phyloP scores from a whole-genome alignment of 2,329 filamentous ascomycete genomes.

The Aphanocladium album region DNA sequence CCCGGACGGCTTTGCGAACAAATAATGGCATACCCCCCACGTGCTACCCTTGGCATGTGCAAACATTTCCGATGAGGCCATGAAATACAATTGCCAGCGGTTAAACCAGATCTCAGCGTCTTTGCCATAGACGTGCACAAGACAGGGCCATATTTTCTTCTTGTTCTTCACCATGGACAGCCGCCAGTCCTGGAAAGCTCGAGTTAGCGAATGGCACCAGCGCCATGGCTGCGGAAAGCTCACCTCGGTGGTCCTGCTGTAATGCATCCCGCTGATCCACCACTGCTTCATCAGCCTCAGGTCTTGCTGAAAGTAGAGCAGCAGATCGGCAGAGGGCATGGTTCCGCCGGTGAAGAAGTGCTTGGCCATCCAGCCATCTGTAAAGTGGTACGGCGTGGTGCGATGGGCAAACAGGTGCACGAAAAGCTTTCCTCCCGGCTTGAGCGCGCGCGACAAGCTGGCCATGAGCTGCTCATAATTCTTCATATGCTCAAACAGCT shows the following conservation, averaged over 20 bases:
- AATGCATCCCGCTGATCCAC: conserved; percentile 66
- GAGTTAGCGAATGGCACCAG: conserved; percentile 1
- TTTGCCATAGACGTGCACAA: conserved; percentile 57
- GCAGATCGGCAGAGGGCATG: conserved; percentile 62
- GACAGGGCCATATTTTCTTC: conserved; percentile 52
- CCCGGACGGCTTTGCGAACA: conserved; percentile 53
- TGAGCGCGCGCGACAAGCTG: conserved; percentile 57
- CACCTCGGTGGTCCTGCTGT: conserved; percentile 62
- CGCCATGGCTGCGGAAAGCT: conserved; percentile 16
- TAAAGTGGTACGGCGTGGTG: conserved; percentile 63
- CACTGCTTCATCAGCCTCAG: conserved; percentile 51
- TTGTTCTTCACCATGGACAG: conserved; percentile 54
- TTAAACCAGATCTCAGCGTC: conserved; percentile 59
- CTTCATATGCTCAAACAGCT: conserved; percentile 68
- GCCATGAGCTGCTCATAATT: conserved; percentile 64
- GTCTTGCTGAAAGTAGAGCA: conserved; percentile 62
- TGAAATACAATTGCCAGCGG: conserved; percentile 67
- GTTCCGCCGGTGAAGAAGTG: conserved; percentile 70
- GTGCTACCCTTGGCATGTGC: conserved; percentile 59
- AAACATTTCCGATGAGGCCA: conserved; percentile 67
- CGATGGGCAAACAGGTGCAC: conserved; percentile 64
- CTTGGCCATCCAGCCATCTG: conserved; percentile 68
- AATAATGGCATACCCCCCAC: conserved; percentile 62
- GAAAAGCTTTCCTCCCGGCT: conserved; percentile 60
- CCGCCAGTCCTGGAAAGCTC: conserved; percentile 50